phyloP scores from a whole-genome alignment of 2,329 filamentous ascomycete genomes.

The Aulographum hederae region DNA sequence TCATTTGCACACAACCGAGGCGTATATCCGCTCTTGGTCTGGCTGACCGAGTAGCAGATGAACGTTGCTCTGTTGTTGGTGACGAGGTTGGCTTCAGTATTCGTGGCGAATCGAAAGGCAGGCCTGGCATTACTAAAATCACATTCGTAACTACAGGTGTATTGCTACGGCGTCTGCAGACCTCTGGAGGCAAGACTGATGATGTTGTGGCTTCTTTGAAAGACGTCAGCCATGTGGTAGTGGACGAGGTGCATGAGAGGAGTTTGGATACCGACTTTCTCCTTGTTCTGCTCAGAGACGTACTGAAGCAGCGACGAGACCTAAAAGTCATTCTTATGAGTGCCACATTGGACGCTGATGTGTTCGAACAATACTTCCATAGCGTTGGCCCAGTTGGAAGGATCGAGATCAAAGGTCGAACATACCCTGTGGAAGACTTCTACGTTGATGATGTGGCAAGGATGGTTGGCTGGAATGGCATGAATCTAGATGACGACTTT shows the following conservation, averaged over 20 bases:
- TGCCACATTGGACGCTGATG: conserved; percentile 74
- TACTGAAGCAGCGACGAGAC: conserved; percentile 54
- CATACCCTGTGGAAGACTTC: conserved; percentile 75
- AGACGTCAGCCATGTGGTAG: conserved; percentile 84
- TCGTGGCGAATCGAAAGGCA: conserved; percentile 69
- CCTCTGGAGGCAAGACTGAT: conserved; percentile 49
- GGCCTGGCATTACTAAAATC: conserved; percentile 57
- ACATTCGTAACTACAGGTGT: conserved; percentile 96
- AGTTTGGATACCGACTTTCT: conserved; percentile 92
- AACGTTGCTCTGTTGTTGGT: conserved; percentile 65
- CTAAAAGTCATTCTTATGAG: conserved; percentile 92
- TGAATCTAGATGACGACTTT: conserved; percentile 28
- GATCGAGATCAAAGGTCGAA: conserved; percentile 76
- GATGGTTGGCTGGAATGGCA: conserved; percentile 32
- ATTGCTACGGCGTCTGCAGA: conserved; percentile 75
- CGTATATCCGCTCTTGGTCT: conserved; percentile 87
- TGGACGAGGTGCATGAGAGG: conserved; percentile 92
- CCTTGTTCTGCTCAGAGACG: conserved; percentile 69
- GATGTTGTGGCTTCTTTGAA: conserved; percentile 70
- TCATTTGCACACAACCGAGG: conserved; percentile 88
- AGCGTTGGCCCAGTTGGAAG: conserved; percentile 52
- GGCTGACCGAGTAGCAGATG: conserved; percentile 85
- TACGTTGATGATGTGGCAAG: conserved; percentile 78
- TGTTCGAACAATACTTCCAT: conserved; percentile 73
- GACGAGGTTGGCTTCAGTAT: conserved; percentile 86